Evolutionary conservation across 1,284 basidiomycete genomes (phyloP), one percentile per base, ranked within the genome.

Genomic region (Neotropicomus parvogracilis): DNA sequence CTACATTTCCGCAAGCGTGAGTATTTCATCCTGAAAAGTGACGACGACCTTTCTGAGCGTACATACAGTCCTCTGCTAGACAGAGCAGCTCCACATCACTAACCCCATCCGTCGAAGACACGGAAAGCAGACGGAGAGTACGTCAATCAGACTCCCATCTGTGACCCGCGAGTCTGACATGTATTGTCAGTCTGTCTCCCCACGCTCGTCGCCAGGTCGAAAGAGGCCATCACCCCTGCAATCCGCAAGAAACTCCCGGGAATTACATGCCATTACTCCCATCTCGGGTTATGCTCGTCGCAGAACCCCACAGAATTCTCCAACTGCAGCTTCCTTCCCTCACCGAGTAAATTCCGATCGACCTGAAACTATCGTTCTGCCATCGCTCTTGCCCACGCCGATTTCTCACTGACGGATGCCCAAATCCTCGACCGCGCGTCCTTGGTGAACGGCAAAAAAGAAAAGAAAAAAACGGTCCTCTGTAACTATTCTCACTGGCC

Each of bases 281-380:
- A 89, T 89, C 50, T 89, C 86, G 16, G 77, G 78, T 29, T 89
- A 85, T 53, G 80, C 85, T 35, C 83, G 86, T 52, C 80, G 86
- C 50, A 85, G 81, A 67, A 86, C 84, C 3, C 86, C 87, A 21
- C 79, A 80, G 52, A 73, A 78, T 31, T 87, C 86, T 13, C 85
- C 85, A 0, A 83, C 79, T 14, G 79, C 80, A 0, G 78, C 83
- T 12, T 77, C 77, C 21, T 88, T 84, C 62, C 71, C 75, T 47
- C 72, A 70, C 36, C 51, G 66, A 47, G 53, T 63, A 20, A 56
- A 59, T 20, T 13, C 54, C n/a, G 58, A 64, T 46, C 64, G 67
- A 45, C 62, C 69, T 31, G 60, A 67, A 66, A 72, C 54, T 61
- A 77, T 50, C 63, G 67, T 39, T 56, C 52, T 60, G 41, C 61